phyloP scores from a whole-genome alignment of 345 rosid species.

The Sisymbrium irio region DNA sequence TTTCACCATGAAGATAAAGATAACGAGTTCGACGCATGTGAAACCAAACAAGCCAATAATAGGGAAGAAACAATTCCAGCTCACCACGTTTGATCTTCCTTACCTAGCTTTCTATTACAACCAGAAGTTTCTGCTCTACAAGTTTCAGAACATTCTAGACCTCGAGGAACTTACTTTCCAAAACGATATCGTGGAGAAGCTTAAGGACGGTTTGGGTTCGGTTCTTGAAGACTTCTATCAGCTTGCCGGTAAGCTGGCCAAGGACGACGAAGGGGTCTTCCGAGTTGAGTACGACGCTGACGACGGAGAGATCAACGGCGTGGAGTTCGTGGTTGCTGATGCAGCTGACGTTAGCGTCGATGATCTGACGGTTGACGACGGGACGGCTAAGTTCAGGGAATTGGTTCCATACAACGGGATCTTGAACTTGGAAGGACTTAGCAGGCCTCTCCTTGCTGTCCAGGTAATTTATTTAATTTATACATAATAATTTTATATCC shows the following conservation, averaged over 20 bases:
- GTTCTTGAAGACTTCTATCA: slow-evolving; percentile 79
- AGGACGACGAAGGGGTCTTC: slow-evolving; percentile 77
- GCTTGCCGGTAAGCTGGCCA: slow-evolving; percentile 78
- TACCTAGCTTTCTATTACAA: slow-evolving; percentile 79
- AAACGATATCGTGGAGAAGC: slow-evolving; percentile 52
- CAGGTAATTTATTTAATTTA: slow-evolving; percentile 51
- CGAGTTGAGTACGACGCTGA: slow-evolving; percentile 70
- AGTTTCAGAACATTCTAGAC: slow-evolving; percentile 26
- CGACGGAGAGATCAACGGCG: slow-evolving; percentile 57
- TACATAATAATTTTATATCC: not conserved
- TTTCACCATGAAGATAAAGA: slow-evolving; percentile 41
- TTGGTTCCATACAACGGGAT: slow-evolving; percentile 66
- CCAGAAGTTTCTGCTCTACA: slow-evolving; percentile 86
- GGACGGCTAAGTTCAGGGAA: slow-evolving; percentile 51
- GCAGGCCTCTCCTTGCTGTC: slow-evolving; percentile 58
- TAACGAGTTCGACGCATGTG: slow-evolving; percentile 47
- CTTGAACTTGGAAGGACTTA: slow-evolving; percentile 75
- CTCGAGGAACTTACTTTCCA: slow-evolving; percentile 27
- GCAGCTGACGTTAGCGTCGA: slow-evolving; percentile 57
- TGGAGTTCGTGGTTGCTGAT: slow-evolving; percentile 60
- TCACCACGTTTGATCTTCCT: slow-evolving; percentile 91
- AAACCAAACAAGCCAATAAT: slow-evolving; percentile 54
- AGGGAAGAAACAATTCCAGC: slow-evolving; percentile 63
- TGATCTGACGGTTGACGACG: slow-evolving; percentile 69
- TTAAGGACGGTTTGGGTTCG: slow-evolving; percentile 63